Conservation (phyloP, 2,329 filamentous ascomycete species). For the Colletotrichum tropicicola region DNA sequence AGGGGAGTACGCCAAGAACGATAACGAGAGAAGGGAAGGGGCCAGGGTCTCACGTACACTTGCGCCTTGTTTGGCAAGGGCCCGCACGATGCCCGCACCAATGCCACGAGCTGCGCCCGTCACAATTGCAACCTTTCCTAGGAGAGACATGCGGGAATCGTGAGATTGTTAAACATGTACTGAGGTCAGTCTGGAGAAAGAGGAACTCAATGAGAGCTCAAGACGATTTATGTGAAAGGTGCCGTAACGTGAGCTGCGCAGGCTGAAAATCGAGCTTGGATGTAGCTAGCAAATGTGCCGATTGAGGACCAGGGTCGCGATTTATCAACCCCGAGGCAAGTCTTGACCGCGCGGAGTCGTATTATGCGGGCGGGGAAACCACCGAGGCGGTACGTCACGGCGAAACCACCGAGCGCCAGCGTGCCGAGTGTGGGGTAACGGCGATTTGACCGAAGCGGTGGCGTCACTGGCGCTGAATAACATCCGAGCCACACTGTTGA, state of each 20-base stretch:
- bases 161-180: too few relatives aligned
- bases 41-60: not conserved
- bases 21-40: not conserved
- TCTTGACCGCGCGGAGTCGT: not conserved
- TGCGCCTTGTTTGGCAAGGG: conserved; percentile 67
- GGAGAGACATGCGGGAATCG: not conserved
- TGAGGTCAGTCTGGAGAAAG: too few relatives aligned
- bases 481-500: not conserved
- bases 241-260: too few relatives aligned
- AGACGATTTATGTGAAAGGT: too few relatives aligned
- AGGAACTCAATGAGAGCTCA: too few relatives aligned
- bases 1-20: not conserved
- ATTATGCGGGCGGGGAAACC: not conserved
- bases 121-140: conserved; percentile 18
- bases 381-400: too few relatives aligned
- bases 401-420: not conserved
- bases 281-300: too few relatives aligned
- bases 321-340: too few relatives aligned
- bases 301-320: too few relatives aligned
- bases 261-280: too few relatives aligned
- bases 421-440: conserved; percentile 3
- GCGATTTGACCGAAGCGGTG: not conserved
- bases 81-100: conserved; percentile 69
- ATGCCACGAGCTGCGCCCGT: conserved; percentile 42
- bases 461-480: not conserved